Percentiles rank a stretch among this genome's conserved stretches.
phyloP scores from a whole-genome alignment of 805 yeast genomes.

The Monosporozyma unispora region DNA sequence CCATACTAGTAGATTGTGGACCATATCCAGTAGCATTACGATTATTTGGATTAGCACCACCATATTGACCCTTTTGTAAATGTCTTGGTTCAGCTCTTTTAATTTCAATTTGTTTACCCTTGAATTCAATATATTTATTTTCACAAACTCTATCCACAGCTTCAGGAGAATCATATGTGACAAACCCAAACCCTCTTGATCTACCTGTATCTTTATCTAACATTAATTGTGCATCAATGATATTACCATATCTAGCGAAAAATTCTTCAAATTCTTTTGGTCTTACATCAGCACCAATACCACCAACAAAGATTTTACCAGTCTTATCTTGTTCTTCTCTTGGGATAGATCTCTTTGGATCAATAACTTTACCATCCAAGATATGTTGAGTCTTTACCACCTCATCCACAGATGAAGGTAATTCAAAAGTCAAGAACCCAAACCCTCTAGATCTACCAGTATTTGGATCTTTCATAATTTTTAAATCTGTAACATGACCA shows the following conservation, averaged over 20 bases:
- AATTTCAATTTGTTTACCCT: constrained; percentile 80
- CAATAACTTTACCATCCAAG: constrained; percentile 91
- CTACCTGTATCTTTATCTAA: constrained; percentile 95
- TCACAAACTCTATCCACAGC: constrained; percentile 87
- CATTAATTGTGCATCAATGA: constrained; percentile 94
- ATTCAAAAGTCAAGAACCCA: constrained; percentile 84
- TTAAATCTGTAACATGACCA: constrained; percentile 82
- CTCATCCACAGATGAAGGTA: constrained; percentile 71
- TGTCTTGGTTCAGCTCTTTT: constrained; percentile 80
- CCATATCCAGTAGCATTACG: constrained; percentile 23
- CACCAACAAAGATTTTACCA: constrained; percentile 95
- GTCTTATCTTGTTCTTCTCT: constrained; percentile 95
- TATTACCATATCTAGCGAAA: constrained; percentile 80
- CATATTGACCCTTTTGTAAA: constrained; percentile 37
- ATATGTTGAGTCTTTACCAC: constrained; percentile 82
- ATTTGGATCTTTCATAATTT: constrained; percentile 82
- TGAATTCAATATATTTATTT: constrained; percentile 71
- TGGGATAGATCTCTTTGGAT: constrained; percentile 95
- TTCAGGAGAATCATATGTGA: constrained; percentile 88
- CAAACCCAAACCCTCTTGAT: constrained; percentile 95
- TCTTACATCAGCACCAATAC: constrained; percentile 88
- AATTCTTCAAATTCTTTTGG: constrained; percentile 83
- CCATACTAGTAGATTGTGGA: constrained; percentile 4
- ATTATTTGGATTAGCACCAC: constrained; percentile 8
- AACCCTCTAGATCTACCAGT: constrained; percentile 93